Evolutionary conservation across 129 eudicot genomes (phyloP).

Genomic region (Apium graveolens): DNA sequence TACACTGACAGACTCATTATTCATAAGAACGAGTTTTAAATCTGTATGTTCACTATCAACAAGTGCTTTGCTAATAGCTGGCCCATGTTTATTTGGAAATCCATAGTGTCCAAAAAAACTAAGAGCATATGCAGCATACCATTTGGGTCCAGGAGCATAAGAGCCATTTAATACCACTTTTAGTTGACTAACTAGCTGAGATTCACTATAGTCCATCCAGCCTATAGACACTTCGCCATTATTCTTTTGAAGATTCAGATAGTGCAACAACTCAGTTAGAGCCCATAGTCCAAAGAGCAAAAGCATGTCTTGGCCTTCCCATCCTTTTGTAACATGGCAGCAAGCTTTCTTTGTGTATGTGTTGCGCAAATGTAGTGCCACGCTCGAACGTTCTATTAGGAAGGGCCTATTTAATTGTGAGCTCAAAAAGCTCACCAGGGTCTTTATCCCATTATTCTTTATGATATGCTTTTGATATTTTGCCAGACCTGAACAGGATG

Average conservation of each 20-base stretch:
- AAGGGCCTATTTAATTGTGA: slow-evolving; percentile 41
- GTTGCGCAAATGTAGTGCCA: slow-evolving; percentile 46
- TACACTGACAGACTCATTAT: slow-evolving; percentile 44
- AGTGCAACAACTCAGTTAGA: slow-evolving; percentile 57
- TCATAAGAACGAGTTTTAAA: slow-evolving; percentile 47
- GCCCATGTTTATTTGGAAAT: slow-evolving; percentile 56
- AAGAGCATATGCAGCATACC: slow-evolving; percentile 62
- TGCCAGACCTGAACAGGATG: slow-evolving; percentile 56
- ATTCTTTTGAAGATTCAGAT: slow-evolving; percentile 19
- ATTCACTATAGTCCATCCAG: slow-evolving; percentile 23
- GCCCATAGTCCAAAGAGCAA: slow-evolving; percentile 56
- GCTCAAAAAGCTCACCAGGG: slow-evolving; percentile 39
- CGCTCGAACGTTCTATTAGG: slow-evolving; percentile 29
- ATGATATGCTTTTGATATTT: slow-evolving; percentile 35
- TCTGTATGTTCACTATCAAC: slow-evolving; percentile 40
- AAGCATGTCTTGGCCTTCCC: slow-evolving; percentile 70
- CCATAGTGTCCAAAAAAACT: slow-evolving; percentile 63
- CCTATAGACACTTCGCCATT: slow-evolving; percentile 17
- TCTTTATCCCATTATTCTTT: slow-evolving; percentile 38
- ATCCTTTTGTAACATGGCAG: slow-evolving; percentile 53
- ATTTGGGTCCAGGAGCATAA: slow-evolving; percentile 57
- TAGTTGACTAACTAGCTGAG: slow-evolving; percentile 35
- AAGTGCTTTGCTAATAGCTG: slow-evolving; percentile 38
- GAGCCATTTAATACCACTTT: slow-evolving; percentile 33
- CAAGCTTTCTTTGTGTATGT: slow-evolving; percentile 41